Percentiles rank a stretch among this genome's conserved stretches.
These are phyloP conservation scores for Dacryopinax spathularia DNA, from an alignment of 768 basidiomycete species.

Conservation along the genomic window DNA sequence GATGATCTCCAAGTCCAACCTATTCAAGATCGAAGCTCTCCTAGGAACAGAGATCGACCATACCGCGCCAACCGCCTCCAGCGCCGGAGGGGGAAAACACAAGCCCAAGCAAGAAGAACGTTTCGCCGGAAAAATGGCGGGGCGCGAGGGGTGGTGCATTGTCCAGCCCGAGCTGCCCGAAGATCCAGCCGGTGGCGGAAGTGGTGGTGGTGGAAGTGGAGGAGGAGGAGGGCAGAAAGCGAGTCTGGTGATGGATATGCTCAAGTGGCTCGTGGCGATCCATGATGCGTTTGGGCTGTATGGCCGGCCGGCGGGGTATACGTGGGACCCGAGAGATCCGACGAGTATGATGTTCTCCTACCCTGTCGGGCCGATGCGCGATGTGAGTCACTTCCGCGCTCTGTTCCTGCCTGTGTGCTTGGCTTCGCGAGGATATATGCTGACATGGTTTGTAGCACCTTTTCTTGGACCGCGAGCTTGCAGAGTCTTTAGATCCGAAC, in stretches of 20 bases:
- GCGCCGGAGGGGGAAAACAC: not conserved
- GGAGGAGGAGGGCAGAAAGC: constrained; percentile 42
- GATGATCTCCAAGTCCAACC: constrained; percentile 70
- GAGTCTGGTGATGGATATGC: constrained; percentile 61
- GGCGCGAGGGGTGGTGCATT: constrained; percentile 70
- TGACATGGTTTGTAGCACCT: constrained; percentile 40
- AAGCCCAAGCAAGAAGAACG: not conserved
- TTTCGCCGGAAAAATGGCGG: constrained; percentile 42
- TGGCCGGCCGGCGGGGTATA: constrained; percentile 72
- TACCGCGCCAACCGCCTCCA: not conserved
- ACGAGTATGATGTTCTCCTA: constrained; percentile 85
- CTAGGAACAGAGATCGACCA: constrained; percentile 61
- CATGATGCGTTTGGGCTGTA: constrained; percentile 82
- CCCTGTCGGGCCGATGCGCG: constrained; percentile 68
- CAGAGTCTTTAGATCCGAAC: constrained; percentile 60
- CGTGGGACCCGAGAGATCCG: constrained; percentile 78
- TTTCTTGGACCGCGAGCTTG: constrained; percentile 75
- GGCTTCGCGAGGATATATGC: constrained; percentile 4
- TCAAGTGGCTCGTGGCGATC: constrained; percentile 75
- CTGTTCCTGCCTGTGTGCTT: not conserved
- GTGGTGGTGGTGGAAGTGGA: no score
- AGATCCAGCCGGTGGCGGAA: not conserved
- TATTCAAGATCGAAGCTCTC: constrained; percentile 82
- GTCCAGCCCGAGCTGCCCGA: constrained; percentile 62
- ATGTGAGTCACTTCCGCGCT: constrained; percentile 39